Base-by-base conservation (phyloP, 306 rosid genomes). In the Psophocarpus tetragonolobus region DNA sequence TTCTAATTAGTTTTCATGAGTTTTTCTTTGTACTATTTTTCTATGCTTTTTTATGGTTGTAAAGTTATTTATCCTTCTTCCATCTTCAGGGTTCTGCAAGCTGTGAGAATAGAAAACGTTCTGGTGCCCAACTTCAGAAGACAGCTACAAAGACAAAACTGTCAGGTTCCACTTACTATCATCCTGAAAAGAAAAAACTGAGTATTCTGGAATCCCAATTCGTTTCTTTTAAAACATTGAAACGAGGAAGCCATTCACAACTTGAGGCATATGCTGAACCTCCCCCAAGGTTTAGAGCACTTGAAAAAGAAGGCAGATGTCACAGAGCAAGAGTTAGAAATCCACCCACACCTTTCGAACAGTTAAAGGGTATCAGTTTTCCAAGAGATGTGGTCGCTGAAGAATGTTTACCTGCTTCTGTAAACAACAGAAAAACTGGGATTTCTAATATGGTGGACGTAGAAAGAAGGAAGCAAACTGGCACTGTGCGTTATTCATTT, bases 191-290 rank as follows among this genome's bases (percentile, higher is more conserved):
- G 83, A 61, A 82, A 67, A 74, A 81, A 24, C 13, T 23, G 66
- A 73, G 62, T 65, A 67, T 79, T 45, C 82, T 26, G 73, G 87
- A 84, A 45, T 76, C 86, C 50, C 80, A 64, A 23, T 42, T 72
- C 67, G 83, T 84, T 63, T 83, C 81, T 65, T 87, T 85, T 41
- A 82, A 62, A 79, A 81, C 87, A 75, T 77, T 84, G 81, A 95
- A 91, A 85, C 85, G 92, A 82, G 80, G 91, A 50, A 83, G 73
- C 18, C 38, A 76, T 75, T 85, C 91, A 64, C 92, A 80, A 81
- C 78, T 81, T 68, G 91, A 84, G 78, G 83, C 82, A 57, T 76
- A 78, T 82, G 89, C 76, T 79, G 86, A 88, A 76, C 84, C 84
- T 73, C 77, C 87, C 48, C 83, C 75, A 64, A 92, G 92, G 85